Evolutionary conservation across 345 rosid genomes (phyloP).

Genomic region (Nasturtium officinale): DNA sequence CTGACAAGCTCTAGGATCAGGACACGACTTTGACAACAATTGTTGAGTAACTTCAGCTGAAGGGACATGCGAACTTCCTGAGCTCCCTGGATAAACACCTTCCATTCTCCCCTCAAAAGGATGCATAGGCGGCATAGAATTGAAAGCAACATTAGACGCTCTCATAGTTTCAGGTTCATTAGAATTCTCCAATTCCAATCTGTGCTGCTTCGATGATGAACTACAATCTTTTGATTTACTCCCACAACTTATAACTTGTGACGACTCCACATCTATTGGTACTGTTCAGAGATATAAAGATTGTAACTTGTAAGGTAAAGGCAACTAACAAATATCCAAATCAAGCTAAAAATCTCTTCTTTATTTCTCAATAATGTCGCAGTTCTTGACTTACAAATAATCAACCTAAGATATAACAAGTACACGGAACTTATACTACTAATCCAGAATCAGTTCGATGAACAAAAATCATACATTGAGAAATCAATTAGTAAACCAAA

Average conservation of each 20-base stretch:
- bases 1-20: slow-evolving; percentile 50
- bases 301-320: slow-evolving; percentile 11
- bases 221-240: slow-evolving; percentile 40
- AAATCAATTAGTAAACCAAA: slow-evolving; percentile 12
- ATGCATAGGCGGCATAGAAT: slow-evolving; percentile 73
- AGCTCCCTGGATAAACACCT: slow-evolving; percentile 3
- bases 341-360: neutral
- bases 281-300: slow-evolving; percentile 24
- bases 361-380: neutral
- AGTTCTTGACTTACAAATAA: neutral
- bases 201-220: slow-evolving; percentile 42
- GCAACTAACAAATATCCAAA: neutral
- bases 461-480: neutral
- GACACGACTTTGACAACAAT: slow-evolving; percentile 50
- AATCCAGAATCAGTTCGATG: neutral
- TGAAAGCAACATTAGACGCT: slow-evolving; percentile 51
- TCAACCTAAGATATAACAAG: neutral
- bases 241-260: slow-evolving; percentile 39
- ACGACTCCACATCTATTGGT: slow-evolving; percentile 45
- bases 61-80: slow-evolving; percentile 22
- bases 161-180: slow-evolving; percentile 33
- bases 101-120: slow-evolving; percentile 41
- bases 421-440: neutral
- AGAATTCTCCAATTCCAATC: slow-evolving; percentile 29
- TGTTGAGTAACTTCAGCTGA: slow-evolving; percentile 44